A percentile compares a stretch with the other conserved stretches of the same genome.
Evolutionary conservation across 2,329 filamentous ascomycete genomes (phyloP).

Genomic region (Chaetomium sp.): DNA sequence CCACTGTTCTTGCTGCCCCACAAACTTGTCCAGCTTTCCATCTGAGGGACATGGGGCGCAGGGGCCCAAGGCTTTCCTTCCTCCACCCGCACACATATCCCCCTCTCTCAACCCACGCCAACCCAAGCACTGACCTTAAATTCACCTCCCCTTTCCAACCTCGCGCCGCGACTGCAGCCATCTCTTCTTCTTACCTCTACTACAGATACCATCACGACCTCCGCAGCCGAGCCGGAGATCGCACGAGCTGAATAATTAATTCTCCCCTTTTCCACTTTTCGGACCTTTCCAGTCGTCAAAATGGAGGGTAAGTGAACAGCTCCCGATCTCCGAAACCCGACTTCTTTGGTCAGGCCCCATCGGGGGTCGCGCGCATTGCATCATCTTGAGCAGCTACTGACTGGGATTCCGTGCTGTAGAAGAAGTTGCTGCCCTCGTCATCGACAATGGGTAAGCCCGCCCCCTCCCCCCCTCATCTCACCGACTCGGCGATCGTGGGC

Average conservation of each 20-base stretch:
- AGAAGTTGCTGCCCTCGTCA: conserved; percentile 99
- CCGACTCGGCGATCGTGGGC: conserved; percentile 38
- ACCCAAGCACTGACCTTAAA: conserved; percentile 42
- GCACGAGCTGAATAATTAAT: conserved; percentile 40
- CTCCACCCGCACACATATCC: conserved; percentile 34
- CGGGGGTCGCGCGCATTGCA: background rate
- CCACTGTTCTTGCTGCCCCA: conserved; percentile 27
- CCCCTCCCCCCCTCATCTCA: conserved; percentile 39
- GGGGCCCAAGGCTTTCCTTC: conserved; percentile 34
- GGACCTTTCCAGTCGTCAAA: conserved; percentile 49
- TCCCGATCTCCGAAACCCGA: conserved; percentile 27
- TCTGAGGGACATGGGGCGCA: conserved; percentile 31
- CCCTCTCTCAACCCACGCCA: conserved; percentile 35
- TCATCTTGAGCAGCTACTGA: conserved; percentile 45
- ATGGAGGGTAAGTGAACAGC: conserved; percentile 57
- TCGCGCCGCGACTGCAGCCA: conserved; percentile 40
- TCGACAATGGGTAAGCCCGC: conserved; percentile 99
- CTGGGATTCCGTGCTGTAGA: conserved; percentile 62
- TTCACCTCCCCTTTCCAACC: conserved; percentile 45
- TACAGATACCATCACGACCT: conserved; percentile 35
- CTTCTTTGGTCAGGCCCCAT: conserved; percentile 19
- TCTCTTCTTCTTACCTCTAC: conserved; percentile 41
- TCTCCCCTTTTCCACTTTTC: conserved; percentile 36
- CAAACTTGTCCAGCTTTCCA: conserved; percentile 26
- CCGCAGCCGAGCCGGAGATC: conserved; percentile 43